Evolutionary conservation across 257 asterid genomes (phyloP).

Genomic region (Petunia secreta): DNA sequence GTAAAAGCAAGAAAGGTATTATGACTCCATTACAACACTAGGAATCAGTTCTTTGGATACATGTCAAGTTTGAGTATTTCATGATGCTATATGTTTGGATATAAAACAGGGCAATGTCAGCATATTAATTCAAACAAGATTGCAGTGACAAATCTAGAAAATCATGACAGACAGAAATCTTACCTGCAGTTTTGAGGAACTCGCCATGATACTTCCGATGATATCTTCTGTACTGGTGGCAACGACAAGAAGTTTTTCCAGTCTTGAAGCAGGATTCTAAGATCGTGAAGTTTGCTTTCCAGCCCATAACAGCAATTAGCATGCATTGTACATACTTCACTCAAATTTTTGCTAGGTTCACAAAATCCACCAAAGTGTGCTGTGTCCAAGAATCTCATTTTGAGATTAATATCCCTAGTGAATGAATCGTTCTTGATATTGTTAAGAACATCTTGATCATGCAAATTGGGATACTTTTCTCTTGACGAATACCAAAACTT

Average conservation of each 20-base stretch:
- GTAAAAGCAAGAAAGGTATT: neutral
- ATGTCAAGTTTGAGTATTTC: neutral
- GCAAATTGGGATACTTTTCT: slow-evolving; percentile 38
- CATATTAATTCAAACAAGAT: neutral
- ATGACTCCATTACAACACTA: neutral
- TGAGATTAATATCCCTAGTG: slow-evolving; percentile 41
- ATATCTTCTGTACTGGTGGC: slow-evolving; percentile 29
- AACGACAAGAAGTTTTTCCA: slow-evolving; percentile 51
- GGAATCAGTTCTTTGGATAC: neutral
- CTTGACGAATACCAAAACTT: slow-evolving; percentile 56
- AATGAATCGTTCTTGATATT: slow-evolving; percentile 46
- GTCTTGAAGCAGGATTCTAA: slow-evolving; percentile 49
- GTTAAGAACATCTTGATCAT: slow-evolving; percentile 65
- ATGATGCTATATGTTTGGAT: neutral
- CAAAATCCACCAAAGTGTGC: slow-evolving; percentile 65
- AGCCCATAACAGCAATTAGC: slow-evolving; percentile 70
- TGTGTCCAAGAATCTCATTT: slow-evolving; percentile 56
- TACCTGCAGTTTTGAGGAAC: slow-evolving; percentile 87
- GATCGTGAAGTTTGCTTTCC: slow-evolving; percentile 57
- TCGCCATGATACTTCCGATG: slow-evolving; percentile 50
- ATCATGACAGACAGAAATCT: slow-evolving; percentile 18
- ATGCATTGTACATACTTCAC: slow-evolving; percentile 60
- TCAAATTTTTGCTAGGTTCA: slow-evolving; percentile 53
- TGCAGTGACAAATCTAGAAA: neutral
- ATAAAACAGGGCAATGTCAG: neutral